These are phyloP conservation scores for Phellopilus nigrolimitatus DNA, from an alignment of 1,284 basidiomycete species.

Conservation along the genomic window DNA sequence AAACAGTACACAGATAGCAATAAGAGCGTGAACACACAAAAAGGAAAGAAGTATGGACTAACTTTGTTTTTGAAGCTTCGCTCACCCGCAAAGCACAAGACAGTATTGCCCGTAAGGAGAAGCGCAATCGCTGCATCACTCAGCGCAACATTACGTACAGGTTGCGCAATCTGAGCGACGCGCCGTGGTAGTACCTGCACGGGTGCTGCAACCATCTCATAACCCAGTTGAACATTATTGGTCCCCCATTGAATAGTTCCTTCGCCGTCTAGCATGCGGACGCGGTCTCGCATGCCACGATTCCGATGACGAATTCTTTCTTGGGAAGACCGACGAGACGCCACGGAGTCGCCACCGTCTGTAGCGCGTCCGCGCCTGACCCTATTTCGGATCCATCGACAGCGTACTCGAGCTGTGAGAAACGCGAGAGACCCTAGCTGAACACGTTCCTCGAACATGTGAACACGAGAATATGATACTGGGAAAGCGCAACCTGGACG, in stretches of 20 bases:
- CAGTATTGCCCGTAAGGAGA: constrained; percentile 69
- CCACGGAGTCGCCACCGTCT: constrained; percentile 70
- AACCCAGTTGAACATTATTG: no score
- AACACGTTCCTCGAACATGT: constrained; percentile 91
- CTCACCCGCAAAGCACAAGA: constrained; percentile 81
- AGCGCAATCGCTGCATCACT: constrained; percentile 79
- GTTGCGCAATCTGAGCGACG: no score
- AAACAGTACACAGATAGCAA: no score
- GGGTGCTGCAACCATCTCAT: no score
- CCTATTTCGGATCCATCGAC: constrained; percentile 65
- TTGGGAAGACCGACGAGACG: constrained; percentile 76
- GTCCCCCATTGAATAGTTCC: no score
- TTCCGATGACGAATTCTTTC: constrained; percentile 76
- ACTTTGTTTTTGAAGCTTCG: constrained; percentile 53
- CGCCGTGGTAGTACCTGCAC: no score
- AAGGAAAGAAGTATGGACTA: no score
- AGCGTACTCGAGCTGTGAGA: constrained; percentile 84
- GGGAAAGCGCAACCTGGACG: constrained; percentile 59
- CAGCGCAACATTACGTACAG: no score
- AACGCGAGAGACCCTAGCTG: constrained; percentile 89
- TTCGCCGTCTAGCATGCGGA: constrained; percentile 96
- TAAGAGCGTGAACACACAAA: no score
- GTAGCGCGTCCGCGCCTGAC: no score
- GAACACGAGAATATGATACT: constrained; percentile 80
- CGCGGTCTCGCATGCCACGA: constrained; percentile 84